Base-by-base conservation (phyloP, 2,329 filamentous ascomycete genomes). In the Xylariaceae sp. region DNA sequence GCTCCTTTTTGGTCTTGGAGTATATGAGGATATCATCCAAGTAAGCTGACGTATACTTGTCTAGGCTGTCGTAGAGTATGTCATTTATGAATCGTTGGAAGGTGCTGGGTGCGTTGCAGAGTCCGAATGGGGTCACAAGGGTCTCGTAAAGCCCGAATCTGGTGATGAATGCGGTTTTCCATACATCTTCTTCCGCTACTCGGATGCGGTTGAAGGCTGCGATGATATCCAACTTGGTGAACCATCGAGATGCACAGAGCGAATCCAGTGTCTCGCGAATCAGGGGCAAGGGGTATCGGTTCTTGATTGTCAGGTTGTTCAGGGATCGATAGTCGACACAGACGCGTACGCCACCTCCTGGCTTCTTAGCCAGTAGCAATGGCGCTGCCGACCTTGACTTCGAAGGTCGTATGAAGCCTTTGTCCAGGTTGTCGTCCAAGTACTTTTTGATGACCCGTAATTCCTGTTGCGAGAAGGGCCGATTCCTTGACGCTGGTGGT, bases 101-200 rank as follows among this genome's bases (percentile, higher is more conserved):
- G 58, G 61, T 27, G 48, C 45, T 17, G 49, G 41, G 48, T 18
- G 47, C 41, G 42, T 11, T 18, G n/a, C n/a, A n/a, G n/a, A n/a
- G n/a, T 17, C 40, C 27, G 15, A 66, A 66, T 22, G 44, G 48
- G 49, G 65, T 63, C 38, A 65, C 42, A 47, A 58, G 38, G 50
- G 64, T 66, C 47, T 66, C 50, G 52, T 52, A 66, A 36, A 55
- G 40, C 11, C 51, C 45, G 50, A 56, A 62, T 11, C 49, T 48
- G 14, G 39, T 64, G 39, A 42, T 38, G 51, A 65, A 65, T n/a
- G 43, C 47, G 11, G 41, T 66, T 48, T 64, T 64, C 45, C 49
- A 62, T 54, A 62, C 44, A 35, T 66, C 39, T 39, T 38, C 32
- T 57, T 56, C 36, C 15, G 33, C 43, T 35, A 63, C 48, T 17